These are phyloP conservation scores for Hypoxylon sp. DNA, from an alignment of 2,329 filamentous ascomycete genomes.

Conservation along the genomic window DNA sequence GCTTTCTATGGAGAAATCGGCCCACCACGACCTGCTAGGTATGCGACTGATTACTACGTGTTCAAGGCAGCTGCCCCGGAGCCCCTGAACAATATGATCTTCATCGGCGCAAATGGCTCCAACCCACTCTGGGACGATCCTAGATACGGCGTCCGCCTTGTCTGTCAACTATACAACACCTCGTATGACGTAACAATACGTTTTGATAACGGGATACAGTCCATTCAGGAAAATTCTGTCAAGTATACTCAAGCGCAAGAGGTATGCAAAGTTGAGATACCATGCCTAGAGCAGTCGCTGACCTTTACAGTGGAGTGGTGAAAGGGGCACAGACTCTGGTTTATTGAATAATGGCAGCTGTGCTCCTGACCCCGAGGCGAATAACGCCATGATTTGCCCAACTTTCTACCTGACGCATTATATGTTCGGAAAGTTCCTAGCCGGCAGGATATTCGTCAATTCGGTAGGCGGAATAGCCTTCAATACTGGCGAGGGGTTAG, in stretches of 20 bases:
- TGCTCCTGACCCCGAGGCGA: conserved; percentile 24
- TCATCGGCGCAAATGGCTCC: conserved; percentile 12
- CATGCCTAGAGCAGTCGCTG: not conserved
- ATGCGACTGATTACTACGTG: not conserved
- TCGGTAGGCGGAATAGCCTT: conserved; percentile 1
- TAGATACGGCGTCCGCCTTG: not conserved
- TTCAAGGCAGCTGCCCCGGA: conserved; percentile 3
- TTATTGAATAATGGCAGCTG: conserved; percentile 14
- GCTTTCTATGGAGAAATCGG: conserved; percentile 23
- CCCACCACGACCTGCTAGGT: not conserved
- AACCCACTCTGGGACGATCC: conserved; percentile 14
- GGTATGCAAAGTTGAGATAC: not conserved
- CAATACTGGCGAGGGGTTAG: not conserved
- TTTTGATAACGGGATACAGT: conserved; percentile 14
- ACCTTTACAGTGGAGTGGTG: not conserved
- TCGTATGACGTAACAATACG: conserved; percentile 12
- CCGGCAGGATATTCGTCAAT: not conserved
- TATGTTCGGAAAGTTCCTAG: conserved; percentile 17
- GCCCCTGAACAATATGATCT: conserved; percentile 1
- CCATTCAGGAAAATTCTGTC: conserved; percentile 10
- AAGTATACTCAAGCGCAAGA: conserved; percentile 8
- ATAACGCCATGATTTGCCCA: conserved; percentile 23
- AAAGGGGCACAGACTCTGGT: not conserved
- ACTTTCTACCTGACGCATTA: conserved; percentile 24
- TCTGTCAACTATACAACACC: conserved; percentile 20